Evolutionary conservation across 345 rosid genomes (phyloP).

Genomic region (Gynandropsis gynandra): DNA sequence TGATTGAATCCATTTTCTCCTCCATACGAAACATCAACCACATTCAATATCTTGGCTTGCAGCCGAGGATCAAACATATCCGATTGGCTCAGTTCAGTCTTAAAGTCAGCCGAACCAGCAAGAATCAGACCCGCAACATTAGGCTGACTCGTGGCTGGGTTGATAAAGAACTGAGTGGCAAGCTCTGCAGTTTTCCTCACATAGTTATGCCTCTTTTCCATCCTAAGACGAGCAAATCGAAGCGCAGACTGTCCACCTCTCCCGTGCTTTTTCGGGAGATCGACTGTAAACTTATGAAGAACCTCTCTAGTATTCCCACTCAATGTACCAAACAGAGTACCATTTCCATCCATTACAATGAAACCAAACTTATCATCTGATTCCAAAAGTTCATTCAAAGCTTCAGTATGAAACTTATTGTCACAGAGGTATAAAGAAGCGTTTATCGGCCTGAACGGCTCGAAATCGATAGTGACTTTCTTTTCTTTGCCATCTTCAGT

Average conservation of each 20-base stretch:
- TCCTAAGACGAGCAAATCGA: slow-evolving; percentile 83
- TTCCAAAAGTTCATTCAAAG: slow-evolving; percentile 75
- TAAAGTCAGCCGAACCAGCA: slow-evolving; percentile 97
- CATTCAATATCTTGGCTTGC: slow-evolving; percentile 82
- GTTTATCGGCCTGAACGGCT: slow-evolving; percentile 87
- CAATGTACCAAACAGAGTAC: slow-evolving; percentile 77
- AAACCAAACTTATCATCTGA: slow-evolving; percentile 91
- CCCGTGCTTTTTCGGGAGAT: slow-evolving; percentile 86
- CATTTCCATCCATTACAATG: slow-evolving; percentile 92
- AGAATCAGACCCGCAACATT: slow-evolving; percentile 83
- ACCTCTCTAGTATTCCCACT: slow-evolving; percentile 91
- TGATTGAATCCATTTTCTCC: slow-evolving; percentile 92
- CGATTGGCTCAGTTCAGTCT: slow-evolving; percentile 88
- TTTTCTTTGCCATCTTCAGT: slow-evolving; percentile 89
- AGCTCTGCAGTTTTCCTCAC: slow-evolving; percentile 94
- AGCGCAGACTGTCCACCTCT: slow-evolving; percentile 95
- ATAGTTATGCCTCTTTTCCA: slow-evolving; percentile 90
- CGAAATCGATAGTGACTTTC: slow-evolving; percentile 90
- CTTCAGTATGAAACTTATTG: slow-evolving; percentile 84
- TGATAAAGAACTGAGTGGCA: slow-evolving; percentile 79
- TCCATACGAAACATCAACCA: slow-evolving; percentile 90
- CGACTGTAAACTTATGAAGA: slow-evolving; percentile 75
- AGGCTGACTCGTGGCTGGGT: slow-evolving; percentile 88
- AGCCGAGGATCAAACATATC: slow-evolving; percentile 96
- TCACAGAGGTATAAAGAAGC: slow-evolving; percentile 82